phyloP scores from a whole-genome alignment of 345 rosid species.

The Brassica cretica region DNA sequence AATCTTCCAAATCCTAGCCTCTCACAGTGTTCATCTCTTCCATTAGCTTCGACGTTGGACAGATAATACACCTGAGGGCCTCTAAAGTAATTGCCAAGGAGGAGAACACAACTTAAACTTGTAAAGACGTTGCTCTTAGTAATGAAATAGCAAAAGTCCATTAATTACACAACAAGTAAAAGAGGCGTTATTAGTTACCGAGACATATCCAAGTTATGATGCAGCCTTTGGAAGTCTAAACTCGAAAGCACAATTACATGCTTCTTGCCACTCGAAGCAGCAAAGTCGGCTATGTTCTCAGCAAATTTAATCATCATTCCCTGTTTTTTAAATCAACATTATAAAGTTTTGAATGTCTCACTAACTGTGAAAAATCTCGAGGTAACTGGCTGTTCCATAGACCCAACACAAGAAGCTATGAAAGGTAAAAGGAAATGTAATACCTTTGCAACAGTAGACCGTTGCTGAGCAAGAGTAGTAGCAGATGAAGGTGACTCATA shows the following conservation, averaged over 20 bases:
- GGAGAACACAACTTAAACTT: constrained; percentile 10
- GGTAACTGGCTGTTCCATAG: background rate
- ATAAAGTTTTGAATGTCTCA: background rate
- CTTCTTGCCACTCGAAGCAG: constrained; percentile 71
- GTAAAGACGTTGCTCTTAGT: background rate
- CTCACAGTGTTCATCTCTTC: constrained; percentile 75
- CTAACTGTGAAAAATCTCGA: background rate
- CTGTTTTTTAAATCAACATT: constrained; percentile 40
- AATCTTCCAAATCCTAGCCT: constrained; percentile 75
- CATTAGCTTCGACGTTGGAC: constrained; percentile 57
- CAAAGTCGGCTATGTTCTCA: constrained; percentile 74
- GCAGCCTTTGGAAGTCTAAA: constrained; percentile 86
- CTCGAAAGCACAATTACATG: constrained; percentile 72
- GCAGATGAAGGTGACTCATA: constrained; percentile 56
- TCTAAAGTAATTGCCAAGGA: constrained; percentile 43
- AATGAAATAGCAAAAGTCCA: background rate
- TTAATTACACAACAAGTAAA: constrained; percentile 33
- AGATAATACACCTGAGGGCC: constrained; percentile 73
- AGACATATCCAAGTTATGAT: constrained; percentile 68
- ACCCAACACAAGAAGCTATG: constrained; percentile 1
- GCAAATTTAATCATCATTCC: constrained; percentile 85
- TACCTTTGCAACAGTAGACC: constrained; percentile 84
- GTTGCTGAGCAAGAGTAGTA: constrained; percentile 64
- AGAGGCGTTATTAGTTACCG: constrained; percentile 27
- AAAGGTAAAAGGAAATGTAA: background rate